phyloP scores from a whole-genome alignment of 2,329 filamentous ascomycete genomes.

The Tolypocladium nubicola region DNA sequence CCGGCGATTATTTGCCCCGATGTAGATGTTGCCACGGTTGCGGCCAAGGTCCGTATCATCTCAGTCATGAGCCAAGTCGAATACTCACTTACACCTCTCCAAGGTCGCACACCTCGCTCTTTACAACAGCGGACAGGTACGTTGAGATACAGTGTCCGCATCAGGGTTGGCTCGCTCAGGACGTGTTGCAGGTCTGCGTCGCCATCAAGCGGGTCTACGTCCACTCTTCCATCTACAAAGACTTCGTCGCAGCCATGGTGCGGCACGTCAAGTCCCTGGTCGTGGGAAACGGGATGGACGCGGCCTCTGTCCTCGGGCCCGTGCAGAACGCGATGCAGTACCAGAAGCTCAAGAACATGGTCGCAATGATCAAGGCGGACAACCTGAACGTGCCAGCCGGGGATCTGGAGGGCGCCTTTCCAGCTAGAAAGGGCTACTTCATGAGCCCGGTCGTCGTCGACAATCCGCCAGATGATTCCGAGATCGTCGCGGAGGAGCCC shows the following conservation, averaged over 20 bases:
- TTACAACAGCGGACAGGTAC: not conserved
- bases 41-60: not conserved
- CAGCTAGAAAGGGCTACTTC: not conserved
- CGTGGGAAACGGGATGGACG: not conserved
- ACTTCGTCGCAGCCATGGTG: not conserved
- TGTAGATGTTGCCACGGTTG: not conserved
- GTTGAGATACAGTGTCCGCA: not conserved
- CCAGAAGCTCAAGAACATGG: not conserved
- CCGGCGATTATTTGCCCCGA: not conserved
- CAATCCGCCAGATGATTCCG: not conserved
- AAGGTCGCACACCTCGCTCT: not conserved
- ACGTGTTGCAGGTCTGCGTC: not conserved
- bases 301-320: not conserved
- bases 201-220: not conserved
- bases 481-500: not conserved
- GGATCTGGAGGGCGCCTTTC: not conserved
- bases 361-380: not conserved
- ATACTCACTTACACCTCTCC: not conserved
- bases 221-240: not conserved
- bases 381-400: not conserved
- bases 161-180: too few species aligned
- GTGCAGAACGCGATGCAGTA: not conserved
- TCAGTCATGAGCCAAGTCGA: too few species aligned
- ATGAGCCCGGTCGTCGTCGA: not conserved
- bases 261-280: not conserved